Evolutionary conservation across 129 eudicot genomes (phyloP), one percentile per base, ranked within the genome.

Genomic region (Artemisia argyi): DNA sequence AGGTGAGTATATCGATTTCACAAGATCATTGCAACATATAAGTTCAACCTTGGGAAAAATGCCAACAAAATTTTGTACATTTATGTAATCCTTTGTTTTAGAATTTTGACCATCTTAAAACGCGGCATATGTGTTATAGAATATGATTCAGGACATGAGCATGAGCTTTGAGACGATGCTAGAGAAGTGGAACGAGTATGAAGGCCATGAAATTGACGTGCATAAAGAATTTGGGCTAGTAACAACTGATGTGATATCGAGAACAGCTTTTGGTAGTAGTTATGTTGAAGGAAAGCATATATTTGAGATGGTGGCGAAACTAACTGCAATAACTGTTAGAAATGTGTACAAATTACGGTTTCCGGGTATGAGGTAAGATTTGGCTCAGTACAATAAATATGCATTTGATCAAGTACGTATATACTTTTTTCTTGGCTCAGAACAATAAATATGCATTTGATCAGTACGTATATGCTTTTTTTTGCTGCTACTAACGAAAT

Each of bases 211-310:
- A 76, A 80, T 90, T 17, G 93, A 86, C 22, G 84, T 86, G 71
- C 83, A 72, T 50, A 80, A 85, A 61, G 96, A 85, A 49, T 86
- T 90, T 22, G 84, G 85, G 62, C n/a, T 75, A 2, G 76, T 85
- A 32, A 90, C 97, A 48, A 82, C 97, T 15, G 91, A 85, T 62
- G 94, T 90, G 61, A 90, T 90, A 59, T 87, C 97, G 3, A 87
- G 84, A 72, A 90, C 93, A 5, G 93, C 96, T 50, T 90, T 90
- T 75, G 89, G 93, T 14, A 83, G 89, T 55, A 85, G 89, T 69
- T 83, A 76, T 28, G 46, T 79, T 8, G 91, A 87, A 70, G 97
- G 91, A 22, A 74, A 81, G 30, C 85, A 85, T 73, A 83, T 87
- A 61, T 87, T 90, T 65, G 89, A 87, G 49, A 87, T 79, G 94